Evolutionary conservation across 768 basidiomycete species (phyloP).

Genomic region (Podaxis sp.): DNA sequence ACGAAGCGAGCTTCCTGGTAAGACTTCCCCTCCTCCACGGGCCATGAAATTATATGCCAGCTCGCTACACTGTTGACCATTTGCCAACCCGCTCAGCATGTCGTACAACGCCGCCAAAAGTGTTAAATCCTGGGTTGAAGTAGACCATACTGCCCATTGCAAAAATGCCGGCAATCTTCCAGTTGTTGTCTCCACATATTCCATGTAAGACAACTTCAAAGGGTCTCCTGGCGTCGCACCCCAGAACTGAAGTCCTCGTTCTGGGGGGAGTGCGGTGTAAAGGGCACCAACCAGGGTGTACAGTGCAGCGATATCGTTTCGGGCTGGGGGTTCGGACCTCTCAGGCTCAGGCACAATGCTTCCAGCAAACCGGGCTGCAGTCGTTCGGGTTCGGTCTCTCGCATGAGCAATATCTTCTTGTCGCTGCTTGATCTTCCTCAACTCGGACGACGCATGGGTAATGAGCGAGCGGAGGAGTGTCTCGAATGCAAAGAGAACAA

Average conservation of each 20-base stretch:
- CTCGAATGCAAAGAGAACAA: constrained; percentile 66
- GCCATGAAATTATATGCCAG: constrained; percentile 88
- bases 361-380: constrained; percentile 42
- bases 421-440: constrained; percentile 82
- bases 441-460: constrained; percentile 75
- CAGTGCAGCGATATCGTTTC: constrained; percentile 83
- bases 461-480: constrained; percentile 68
- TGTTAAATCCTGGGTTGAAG: constrained; percentile 66
- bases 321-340: constrained; percentile 42
- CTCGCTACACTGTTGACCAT: constrained; percentile 83
- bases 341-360: constrained; percentile 40
- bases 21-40: constrained; percentile 66
- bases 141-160: constrained; percentile 89
- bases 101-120: constrained; percentile 84
- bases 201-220: constrained; percentile 49
- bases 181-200: constrained; percentile 56
- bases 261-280: constrained; percentile 69
- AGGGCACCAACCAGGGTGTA: constrained; percentile 83
- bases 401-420: constrained; percentile 84
- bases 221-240: constrained; percentile 47
- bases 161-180: constrained; percentile 55
- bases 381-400: constrained; percentile 58
- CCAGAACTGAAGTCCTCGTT: constrained; percentile 87
- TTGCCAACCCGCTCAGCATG: constrained; percentile 82
- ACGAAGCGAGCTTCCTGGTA: constrained; percentile 57